Evolutionary conservation across 2,329 filamentous ascomycete genomes (phyloP), one percentile per base, ranked within the genome.

Genomic region (Pseudocercospora fuligena): DNA sequence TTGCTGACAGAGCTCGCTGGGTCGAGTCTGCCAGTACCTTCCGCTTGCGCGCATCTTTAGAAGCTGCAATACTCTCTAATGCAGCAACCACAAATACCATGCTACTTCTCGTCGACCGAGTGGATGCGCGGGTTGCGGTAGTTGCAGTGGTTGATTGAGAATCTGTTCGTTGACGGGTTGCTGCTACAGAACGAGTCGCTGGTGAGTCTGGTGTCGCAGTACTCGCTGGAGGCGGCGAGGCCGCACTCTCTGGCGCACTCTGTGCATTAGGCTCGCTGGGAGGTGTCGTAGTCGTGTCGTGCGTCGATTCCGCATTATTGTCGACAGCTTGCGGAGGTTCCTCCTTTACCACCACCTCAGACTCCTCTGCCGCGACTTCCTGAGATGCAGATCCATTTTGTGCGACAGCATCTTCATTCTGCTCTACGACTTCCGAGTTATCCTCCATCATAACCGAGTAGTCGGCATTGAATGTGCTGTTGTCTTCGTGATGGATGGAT

Each of bases 61-160:
- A 97, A 64, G 90, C 87, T 67, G 92, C 92, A 76, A 99, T 97
- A 78, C 90, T 90, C 84, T 97, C 95, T 77, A 99, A 83, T 46
- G 95, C 94, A 76, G 92, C 94, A 76, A 96, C 90, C 75, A 99
- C 93, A 79, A 99, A 99, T 75, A 97, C 94, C 75, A 97, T 90
- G 73, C 95, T 98, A 86, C 91, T 97, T 84, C 97, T 91, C 73
- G 88, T 90, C 77, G 88, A 86, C 27, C 72, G 60, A 19, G 70
- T 67, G 14, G 75, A 75, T 75, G 84, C 83, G 53, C 84, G 80
- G 14, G 83, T 83, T 25, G 83, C 82, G 33, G 79, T 80, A 43
- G 83, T 82, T 3, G 74, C 73, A n/a, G 72, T 85, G n/a, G 56
- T 58, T 11, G 87, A 88, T 69, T 86, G 82, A 31, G 87, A 89